Evolutionary conservation across 768 basidiomycete species (phyloP).

Genomic region (Tylopilus subfusipes): DNA sequence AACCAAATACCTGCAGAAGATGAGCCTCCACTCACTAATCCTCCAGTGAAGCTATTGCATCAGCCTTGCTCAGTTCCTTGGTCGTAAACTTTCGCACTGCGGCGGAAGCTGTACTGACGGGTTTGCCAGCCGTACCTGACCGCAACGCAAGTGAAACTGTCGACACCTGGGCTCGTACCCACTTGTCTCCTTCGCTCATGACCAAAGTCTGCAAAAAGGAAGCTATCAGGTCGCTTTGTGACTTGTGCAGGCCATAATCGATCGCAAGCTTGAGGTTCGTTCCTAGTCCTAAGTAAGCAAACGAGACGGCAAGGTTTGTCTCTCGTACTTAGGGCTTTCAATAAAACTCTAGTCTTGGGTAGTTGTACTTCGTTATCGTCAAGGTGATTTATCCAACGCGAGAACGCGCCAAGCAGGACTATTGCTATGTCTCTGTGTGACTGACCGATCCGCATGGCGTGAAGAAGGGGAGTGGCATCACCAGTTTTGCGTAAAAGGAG

Average conservation of each 20-base stretch:
- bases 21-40: constrained; percentile 71
- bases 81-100: constrained; percentile 87
- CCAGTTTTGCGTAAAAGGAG: constrained; percentile 82
- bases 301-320: constrained; percentile 72
- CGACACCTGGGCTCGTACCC: constrained; percentile 71
- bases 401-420: constrained; percentile 83
- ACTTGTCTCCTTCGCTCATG: constrained; percentile 94
- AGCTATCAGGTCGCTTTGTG: constrained; percentile 81
- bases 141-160: constrained; percentile 69
- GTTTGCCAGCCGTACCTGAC: constrained; percentile 62
- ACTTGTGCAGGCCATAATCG: constrained; percentile 77
- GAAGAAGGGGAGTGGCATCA: constrained; percentile 83
- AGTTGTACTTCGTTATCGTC: constrained; percentile 73
- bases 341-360: constrained; percentile 61
- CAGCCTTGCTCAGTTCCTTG: constrained; percentile 75
- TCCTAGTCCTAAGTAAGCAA: constrained; percentile 63
- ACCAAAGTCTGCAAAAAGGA: constrained; percentile 93
- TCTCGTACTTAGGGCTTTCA: constrained; percentile 75
- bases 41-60: constrained; percentile 75
- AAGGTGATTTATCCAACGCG: constrained; percentile 86
- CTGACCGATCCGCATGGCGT: constrained; percentile 80
- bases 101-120: constrained; percentile 69
- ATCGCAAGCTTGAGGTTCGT: constrained; percentile 90
- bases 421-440: constrained; percentile 83
- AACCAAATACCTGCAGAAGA: neutral